phyloP scores from a whole-genome alignment of 768 basidiomycete species.

The Boletus tomentosulus region DNA sequence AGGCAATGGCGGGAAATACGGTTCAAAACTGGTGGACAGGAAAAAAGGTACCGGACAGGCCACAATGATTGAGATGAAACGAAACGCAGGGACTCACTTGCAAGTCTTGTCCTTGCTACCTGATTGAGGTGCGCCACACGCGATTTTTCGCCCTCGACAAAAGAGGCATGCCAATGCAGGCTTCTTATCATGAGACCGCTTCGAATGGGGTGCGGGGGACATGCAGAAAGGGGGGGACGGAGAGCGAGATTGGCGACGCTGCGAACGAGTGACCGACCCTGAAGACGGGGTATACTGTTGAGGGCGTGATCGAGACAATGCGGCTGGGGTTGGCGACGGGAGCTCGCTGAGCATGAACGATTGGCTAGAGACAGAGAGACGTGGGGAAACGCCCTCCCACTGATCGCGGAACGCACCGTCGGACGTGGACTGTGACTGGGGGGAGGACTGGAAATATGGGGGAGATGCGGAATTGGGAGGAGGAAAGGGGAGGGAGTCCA shows the following conservation, averaged over 20 bases:
- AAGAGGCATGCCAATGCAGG: constrained; percentile 63
- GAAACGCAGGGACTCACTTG: constrained; percentile 47
- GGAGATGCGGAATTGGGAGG: constrained; percentile 25
- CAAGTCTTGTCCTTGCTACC: constrained; percentile 55
- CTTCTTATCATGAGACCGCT: constrained; percentile 42
- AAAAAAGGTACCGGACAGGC: constrained; percentile 2
- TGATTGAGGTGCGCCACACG: constrained; percentile 56
- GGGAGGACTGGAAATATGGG: constrained; percentile 14
- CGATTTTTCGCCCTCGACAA: constrained; percentile 65
- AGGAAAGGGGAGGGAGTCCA: constrained; percentile 31
- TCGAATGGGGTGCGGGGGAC: constrained; percentile 22
- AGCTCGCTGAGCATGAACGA: constrained; percentile 20
- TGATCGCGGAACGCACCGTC: constrained; percentile 15
- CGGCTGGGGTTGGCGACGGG: constrained; percentile 1
- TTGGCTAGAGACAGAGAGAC: constrained; percentile 5
- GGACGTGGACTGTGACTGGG: constrained; percentile 8
- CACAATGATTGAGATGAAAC: not conserved
- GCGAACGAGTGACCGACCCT: constrained; percentile 15
- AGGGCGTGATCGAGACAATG: constrained; percentile 11
- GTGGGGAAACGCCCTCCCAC: constrained; percentile 17
- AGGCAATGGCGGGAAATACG: constrained; percentile 12
- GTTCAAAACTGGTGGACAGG: constrained; percentile 15
- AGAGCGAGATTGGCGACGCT: constrained; percentile 22
- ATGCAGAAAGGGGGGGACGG: constrained; percentile 22
- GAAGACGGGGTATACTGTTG: constrained; percentile 9